Percentiles rank a stretch among this genome's conserved stretches.
phyloP scores from a whole-genome alignment of 148 eudicot genomes.

The Dianthus caryophyllus region DNA sequence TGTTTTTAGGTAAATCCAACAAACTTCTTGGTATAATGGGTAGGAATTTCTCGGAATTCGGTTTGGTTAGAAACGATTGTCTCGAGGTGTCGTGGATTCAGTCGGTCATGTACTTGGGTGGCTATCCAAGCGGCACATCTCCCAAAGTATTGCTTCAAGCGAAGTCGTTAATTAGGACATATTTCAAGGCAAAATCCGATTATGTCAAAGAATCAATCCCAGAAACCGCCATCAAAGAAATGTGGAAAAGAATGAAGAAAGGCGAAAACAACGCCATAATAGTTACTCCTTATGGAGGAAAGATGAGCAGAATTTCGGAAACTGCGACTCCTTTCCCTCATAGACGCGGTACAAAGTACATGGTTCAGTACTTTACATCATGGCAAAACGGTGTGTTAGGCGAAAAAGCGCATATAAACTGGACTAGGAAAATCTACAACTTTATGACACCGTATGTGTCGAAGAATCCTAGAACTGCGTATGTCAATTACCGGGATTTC shows the following conservation, averaged over 20 bases:
- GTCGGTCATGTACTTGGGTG: slow-evolving; percentile 18
- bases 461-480: slow-evolving; percentile 36
- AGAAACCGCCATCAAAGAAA: slow-evolving; percentile 23
- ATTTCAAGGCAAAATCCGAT: slow-evolving; percentile 52
- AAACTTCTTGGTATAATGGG: slow-evolving; percentile 21
- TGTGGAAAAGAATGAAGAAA: slow-evolving; percentile 27
- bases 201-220: slow-evolving; percentile 38
- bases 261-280: slow-evolving; percentile 16
- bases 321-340: slow-evolving; percentile 39
- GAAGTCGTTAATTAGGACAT: slow-evolving; percentile 20
- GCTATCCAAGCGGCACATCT: slow-evolving; percentile 22
- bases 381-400: slow-evolving; percentile 31
- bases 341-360: slow-evolving; percentile 36
- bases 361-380: slow-evolving; percentile 29
- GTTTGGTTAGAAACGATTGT: slow-evolving; percentile 13
- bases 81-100: slow-evolving; percentile 26
- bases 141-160: slow-evolving; percentile 21
- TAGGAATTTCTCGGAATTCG: slow-evolving; percentile 23
- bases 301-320: slow-evolving; percentile 38
- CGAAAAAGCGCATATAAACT: slow-evolving; percentile 16
- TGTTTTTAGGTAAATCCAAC: slow-evolving; percentile 15
- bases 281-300: slow-evolving; percentile 46
- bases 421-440: slow-evolving; percentile 24
- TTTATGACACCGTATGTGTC: slow-evolving; percentile 51
- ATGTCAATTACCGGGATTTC: slow-evolving; percentile 42